phyloP scores from a whole-genome alignment of 352 stramenopile genomes.

The Globisporangium lucens region DNA sequence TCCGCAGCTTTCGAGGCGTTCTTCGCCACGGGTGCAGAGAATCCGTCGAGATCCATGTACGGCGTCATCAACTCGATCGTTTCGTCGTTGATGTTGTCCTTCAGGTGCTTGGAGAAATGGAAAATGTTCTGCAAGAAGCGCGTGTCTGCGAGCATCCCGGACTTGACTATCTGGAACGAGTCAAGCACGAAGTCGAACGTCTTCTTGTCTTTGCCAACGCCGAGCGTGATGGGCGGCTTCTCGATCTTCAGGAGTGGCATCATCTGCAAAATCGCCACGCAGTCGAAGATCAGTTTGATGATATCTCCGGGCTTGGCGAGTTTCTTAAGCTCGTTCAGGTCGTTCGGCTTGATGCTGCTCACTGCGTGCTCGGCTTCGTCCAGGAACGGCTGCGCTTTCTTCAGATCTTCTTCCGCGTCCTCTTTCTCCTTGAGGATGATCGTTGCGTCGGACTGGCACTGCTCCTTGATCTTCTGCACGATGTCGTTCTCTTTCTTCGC shows the following conservation, averaged over 20 bases:
- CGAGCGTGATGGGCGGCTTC: slow-evolving; percentile 50
- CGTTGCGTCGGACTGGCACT: slow-evolving; percentile 75
- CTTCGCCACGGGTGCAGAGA: slow-evolving; percentile 70
- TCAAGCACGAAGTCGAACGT: slow-evolving; percentile 82
- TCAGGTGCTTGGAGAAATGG: slow-evolving; percentile 88
- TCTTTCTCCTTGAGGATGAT: slow-evolving; percentile 84
- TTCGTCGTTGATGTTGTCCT: slow-evolving; percentile 93
- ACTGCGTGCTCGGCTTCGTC: slow-evolving; percentile 87
- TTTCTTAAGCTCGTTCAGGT: slow-evolving; percentile 92
- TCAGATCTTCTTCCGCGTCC: slow-evolving; percentile 85
- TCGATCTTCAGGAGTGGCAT: slow-evolving; percentile 74
- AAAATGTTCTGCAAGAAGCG: slow-evolving; percentile 89
- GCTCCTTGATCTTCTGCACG: slow-evolving; percentile 85
- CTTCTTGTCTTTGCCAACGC: slow-evolving; percentile 87
- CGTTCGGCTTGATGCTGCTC: slow-evolving; percentile 86
- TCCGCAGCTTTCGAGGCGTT: slow-evolving; percentile 91
- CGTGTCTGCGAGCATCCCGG: slow-evolving; percentile 85
- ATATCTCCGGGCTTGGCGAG: slow-evolving; percentile 88
- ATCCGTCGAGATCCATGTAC: slow-evolving; percentile 87
- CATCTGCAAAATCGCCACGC: slow-evolving; percentile 87
- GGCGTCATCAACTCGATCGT: slow-evolving; percentile 91
- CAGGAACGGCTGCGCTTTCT: slow-evolving; percentile 88
- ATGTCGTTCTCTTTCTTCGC: slow-evolving; percentile 91
- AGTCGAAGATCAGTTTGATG: slow-evolving; percentile 93
- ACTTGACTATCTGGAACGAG: slow-evolving; percentile 83